Evolutionary conservation across 2,329 filamentous ascomycete species (phyloP).

Genomic region (Mollisiaceae sp.): DNA sequence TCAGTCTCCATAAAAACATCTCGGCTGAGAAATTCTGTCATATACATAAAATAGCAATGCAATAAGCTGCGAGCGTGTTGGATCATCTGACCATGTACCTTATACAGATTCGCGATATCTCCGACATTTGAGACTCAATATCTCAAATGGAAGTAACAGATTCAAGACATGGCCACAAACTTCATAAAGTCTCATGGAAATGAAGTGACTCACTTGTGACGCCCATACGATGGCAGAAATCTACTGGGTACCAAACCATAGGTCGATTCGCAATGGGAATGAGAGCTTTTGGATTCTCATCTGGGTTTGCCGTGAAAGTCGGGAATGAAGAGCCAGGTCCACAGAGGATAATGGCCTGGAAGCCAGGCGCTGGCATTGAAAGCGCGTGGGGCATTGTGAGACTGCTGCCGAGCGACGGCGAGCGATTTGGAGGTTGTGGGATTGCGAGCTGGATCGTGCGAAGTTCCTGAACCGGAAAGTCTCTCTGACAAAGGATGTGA

Average conservation of each 20-base stretch:
- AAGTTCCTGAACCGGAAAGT: not conserved
- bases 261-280: slow-evolving; percentile 83
- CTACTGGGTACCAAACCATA: slow-evolving; percentile 89
- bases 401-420: not conserved
- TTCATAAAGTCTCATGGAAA: slow-evolving; percentile 9
- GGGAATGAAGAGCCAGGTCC: slow-evolving; percentile 82
- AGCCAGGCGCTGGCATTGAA: slow-evolving; percentile 73
- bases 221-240: slow-evolving; percentile 83
- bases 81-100: slow-evolving; percentile 3
- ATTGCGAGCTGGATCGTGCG: not conserved
- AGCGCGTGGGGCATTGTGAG: slow-evolving; percentile 74
- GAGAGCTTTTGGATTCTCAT: slow-evolving; percentile 82
- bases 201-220: slow-evolving; percentile 65
- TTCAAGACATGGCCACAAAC: not conserved
- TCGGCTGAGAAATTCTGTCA: not conserved
- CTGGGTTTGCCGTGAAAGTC: slow-evolving; percentile 80
- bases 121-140: slow-evolving; percentile 1
- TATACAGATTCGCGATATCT: not conserved
- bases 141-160: not conserved
- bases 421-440: not conserved
- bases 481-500: not conserved
- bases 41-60: not conserved
- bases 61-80: not conserved
- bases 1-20: not conserved
- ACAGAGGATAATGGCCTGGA: slow-evolving; percentile 83